phyloP scores from a whole-genome alignment of 176 grass and related monocot genomes.

The Oryza brachyantha region DNA sequence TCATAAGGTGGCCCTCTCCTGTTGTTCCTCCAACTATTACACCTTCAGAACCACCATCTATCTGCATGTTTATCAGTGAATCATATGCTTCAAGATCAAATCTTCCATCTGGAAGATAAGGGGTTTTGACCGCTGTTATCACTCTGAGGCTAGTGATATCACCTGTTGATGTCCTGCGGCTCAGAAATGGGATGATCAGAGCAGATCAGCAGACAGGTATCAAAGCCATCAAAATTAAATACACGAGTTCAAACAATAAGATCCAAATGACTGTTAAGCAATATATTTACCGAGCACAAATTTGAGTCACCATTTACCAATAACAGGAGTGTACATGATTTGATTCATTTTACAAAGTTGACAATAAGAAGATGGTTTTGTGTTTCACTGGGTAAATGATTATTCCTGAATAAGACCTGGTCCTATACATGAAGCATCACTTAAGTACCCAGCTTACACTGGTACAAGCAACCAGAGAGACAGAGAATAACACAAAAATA shows the following conservation, averaged over 20 bases:
- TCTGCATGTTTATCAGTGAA: slow-evolving; percentile 71
- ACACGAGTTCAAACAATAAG: neutral
- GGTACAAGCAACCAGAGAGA: neutral
- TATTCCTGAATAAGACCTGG: neutral
- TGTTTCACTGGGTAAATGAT: neutral
- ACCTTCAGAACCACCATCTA: slow-evolving; percentile 69
- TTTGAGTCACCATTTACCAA: neutral
- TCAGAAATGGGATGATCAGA: slow-evolving; percentile 26
- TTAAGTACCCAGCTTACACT: neutral
- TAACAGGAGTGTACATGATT: neutral
- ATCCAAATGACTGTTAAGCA: slow-evolving; percentile 1
- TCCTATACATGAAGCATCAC: neutral
- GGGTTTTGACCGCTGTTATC: slow-evolving; percentile 84
- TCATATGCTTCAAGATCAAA: slow-evolving; percentile 99
- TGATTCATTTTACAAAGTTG: neutral
- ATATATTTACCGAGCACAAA: neutral
- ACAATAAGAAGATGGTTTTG: neutral
- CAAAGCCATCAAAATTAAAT: neutral
- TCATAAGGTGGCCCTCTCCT: slow-evolving; percentile 96
- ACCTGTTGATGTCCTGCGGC: slow-evolving; percentile 62
- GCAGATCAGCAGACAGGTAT: neutral
- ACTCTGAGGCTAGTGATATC: slow-evolving; percentile 69
- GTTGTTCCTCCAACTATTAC: slow-evolving; percentile 94
- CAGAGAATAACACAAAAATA: neutral
- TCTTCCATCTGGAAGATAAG: slow-evolving; percentile 95